Percentiles rank a stretch among this genome's conserved stretches.
Conservation (phyloP, 176 grass and related monocot genomes). For the Cenchrus fungigraminus region DNA sequence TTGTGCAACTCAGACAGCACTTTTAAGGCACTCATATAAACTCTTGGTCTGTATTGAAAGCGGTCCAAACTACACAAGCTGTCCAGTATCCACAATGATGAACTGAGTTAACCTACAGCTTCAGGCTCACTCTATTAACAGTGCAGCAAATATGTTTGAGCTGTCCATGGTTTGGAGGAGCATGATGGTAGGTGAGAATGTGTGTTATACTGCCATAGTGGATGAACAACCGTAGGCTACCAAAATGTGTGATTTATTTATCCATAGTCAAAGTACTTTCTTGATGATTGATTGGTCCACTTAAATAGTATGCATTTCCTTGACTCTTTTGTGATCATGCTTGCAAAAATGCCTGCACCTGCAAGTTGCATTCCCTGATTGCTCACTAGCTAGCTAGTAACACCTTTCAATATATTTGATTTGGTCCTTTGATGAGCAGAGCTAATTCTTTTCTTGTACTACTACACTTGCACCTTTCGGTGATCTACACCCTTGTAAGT, state of each 20-base stretch:
- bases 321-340: neutral
- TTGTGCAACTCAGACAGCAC: constrained; percentile 22
- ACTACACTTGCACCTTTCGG: neutral
- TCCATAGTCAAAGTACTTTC: constrained; percentile 12
- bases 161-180: neutral
- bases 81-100: constrained; percentile 13
- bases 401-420: constrained; percentile 6
- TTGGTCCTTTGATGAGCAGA: neutral
- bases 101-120: neutral
- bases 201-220: neutral
- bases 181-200: constrained; percentile 1
- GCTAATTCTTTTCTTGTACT: neutral
- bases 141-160: constrained; percentile 13
- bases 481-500: constrained; percentile 4
- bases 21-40: constrained; percentile 28
- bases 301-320: constrained; percentile 4
- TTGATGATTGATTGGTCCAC: neutral
- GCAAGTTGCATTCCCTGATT: constrained; percentile 15
- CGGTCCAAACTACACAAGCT: constrained; percentile 23
- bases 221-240: constrained; percentile 13
- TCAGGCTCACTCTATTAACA: constrained; percentile 1
- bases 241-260: neutral
- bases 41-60: constrained; percentile 6
- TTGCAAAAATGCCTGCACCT: constrained; percentile 9
- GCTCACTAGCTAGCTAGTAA: neutral